These are phyloP conservation scores for Hypoxylon sp. DNA, from an alignment of 2,329 filamentous ascomycete species.

Conservation along the genomic window DNA sequence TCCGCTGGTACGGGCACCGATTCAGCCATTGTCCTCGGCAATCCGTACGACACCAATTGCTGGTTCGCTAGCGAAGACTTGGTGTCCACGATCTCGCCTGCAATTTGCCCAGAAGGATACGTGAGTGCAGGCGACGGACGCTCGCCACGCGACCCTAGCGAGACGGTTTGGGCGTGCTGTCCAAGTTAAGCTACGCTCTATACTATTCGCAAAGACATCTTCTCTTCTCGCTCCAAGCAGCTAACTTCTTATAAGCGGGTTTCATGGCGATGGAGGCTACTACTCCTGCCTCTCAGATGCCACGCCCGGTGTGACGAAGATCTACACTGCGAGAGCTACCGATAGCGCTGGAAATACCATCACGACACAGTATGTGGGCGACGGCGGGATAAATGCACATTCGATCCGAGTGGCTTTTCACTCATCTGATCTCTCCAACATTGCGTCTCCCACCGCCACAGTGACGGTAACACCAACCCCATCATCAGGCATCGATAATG, in stretches of 20 bases:
- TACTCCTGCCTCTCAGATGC: constrained; percentile 12
- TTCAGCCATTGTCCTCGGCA: not conserved
- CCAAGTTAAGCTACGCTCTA: constrained; percentile 6
- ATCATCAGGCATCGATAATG: not conserved
- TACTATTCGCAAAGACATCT: not conserved
- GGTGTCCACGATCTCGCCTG: constrained; percentile 17
- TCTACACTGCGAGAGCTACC: constrained; percentile 1
- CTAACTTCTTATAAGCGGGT: not conserved
- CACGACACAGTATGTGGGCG: not conserved
- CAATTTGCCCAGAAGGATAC: constrained; percentile 17
- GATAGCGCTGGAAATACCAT: constrained; percentile 10
- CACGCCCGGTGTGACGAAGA: not conserved
- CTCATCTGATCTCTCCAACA: constrained; percentile 9
- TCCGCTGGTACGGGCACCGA: not conserved
- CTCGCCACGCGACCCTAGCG: constrained; percentile 2
- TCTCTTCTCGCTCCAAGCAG: not conserved
- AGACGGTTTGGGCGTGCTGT: constrained; percentile 24
- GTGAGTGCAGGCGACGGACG: constrained; percentile 11
- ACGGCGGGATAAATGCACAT: constrained; percentile 13
- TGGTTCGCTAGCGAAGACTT: constrained; percentile 6
- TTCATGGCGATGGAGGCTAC: constrained; percentile 6
- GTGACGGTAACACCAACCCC: not conserved
- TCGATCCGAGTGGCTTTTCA: constrained; percentile 20
- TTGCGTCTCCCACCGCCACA: not conserved
- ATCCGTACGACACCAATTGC: constrained; percentile 9